Conservation (phyloP, 768 basidiomycete species). For the Tulasnella sp. region DNA sequence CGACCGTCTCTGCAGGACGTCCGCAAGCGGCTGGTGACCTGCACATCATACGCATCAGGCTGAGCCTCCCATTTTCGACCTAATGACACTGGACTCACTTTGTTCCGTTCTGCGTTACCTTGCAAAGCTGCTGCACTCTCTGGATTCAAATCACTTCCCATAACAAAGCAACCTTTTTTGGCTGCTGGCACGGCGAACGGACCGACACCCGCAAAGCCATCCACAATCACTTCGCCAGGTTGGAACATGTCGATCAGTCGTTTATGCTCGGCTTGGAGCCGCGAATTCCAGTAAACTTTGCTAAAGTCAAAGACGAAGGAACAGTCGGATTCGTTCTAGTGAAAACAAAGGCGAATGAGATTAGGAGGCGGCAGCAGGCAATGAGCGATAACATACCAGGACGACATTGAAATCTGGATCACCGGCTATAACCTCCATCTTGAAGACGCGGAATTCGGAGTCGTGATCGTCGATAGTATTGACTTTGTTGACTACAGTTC, state of each 20-base stretch:
- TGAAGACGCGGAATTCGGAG: constrained; percentile 85
- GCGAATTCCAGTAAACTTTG: constrained; percentile 97
- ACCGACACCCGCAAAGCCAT: constrained; percentile 97
- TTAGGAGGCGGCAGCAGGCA: constrained; percentile 15
- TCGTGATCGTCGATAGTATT: constrained; percentile 92
- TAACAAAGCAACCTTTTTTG: constrained; percentile 84
- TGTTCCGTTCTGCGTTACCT: constrained; percentile 74
- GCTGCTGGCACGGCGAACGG: constrained; percentile 95
- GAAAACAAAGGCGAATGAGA: not conserved
- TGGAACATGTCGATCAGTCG: constrained; percentile 76
- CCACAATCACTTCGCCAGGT: constrained; percentile 73
- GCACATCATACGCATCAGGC: constrained; percentile 11
- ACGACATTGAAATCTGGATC: constrained; percentile 84
- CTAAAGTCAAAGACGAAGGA: constrained; percentile 93
- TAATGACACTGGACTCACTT: constrained; percentile 52
- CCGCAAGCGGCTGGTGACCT: constrained; percentile 51
- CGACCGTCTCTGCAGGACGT: too few relatives aligned
- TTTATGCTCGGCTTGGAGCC: constrained; percentile 88
- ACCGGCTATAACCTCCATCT: constrained; percentile 96
- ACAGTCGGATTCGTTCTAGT: constrained; percentile 81
- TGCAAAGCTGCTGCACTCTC: constrained; percentile 75
- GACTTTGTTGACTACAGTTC: constrained; percentile 97
- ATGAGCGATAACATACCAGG: constrained; percentile 60
- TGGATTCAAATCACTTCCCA: constrained; percentile 95
- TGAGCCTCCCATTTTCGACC: constrained; percentile 34